Base-by-base conservation (phyloP, 139 green algal genomes). In the Chlamydomonas incerta region DNA sequence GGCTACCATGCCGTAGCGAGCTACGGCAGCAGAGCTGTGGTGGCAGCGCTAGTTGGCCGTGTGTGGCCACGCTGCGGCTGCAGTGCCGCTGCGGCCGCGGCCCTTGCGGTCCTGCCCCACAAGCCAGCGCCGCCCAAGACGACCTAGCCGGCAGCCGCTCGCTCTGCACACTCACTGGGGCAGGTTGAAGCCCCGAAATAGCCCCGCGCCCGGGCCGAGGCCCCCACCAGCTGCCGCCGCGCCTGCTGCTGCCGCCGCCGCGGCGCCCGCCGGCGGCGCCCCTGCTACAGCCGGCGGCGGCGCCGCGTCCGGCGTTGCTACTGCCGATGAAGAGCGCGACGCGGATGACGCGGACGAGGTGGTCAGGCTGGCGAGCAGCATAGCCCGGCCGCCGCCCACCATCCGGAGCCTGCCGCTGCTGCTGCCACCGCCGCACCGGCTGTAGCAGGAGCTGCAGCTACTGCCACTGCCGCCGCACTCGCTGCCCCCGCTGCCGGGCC, bases 111-210 rank as follows among this genome's bases (percentile, higher is more conserved):
- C 63, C 63, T 18, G 26, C 63, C 26, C 41, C 41, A 50, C 5
- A 50, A 50, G 41, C 41, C n/a, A n/a, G n/a, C n/a, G n/a, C n/a
- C n/a, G n/a, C n/a, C n/a, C n/a, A n/a, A n/a, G n/a, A n/a, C n/a
- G n/a, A n/a, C n/a, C n/a, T n/a, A n/a, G n/a, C n/a, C n/a, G n/a
- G n/a, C n/a, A n/a, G n/a, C n/a, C n/a, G n/a, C n/a, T n/a, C n/a
- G n/a, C n/a, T n/a, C n/a, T n/a, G n/a, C n/a, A n/a, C 41, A 50
- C 77, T 74, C 37, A 83, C 77, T 83, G 77, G 1, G 77, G 77
- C 29, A 83, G 63, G 63, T 74, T n/a, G 62, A 83, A 83, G 63
- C 63, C 63, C 29, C 63, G n/a, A 11, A 15, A 29, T 9, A 35
- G 63, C n/a, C 1, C 29, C n/a, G 29, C n/a, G 26, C 4, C 14